These are phyloP conservation scores for Globisporangium lucens DNA, from an alignment of 352 stramenopile genomes.

Conservation along the genomic window DNA sequence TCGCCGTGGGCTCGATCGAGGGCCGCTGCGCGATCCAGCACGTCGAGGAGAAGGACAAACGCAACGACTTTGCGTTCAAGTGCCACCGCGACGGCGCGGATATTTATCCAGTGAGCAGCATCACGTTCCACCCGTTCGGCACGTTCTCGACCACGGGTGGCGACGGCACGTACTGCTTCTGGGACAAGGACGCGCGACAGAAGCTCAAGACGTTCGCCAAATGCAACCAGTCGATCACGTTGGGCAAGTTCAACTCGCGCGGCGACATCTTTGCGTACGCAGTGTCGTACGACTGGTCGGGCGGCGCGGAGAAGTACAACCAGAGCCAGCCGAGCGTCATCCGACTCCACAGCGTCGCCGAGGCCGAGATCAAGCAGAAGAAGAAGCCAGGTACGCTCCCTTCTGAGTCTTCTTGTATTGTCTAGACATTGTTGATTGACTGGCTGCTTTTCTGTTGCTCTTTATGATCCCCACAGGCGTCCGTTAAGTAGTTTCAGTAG, in stretches of 20 bases:
- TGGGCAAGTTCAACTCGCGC: conserved; percentile 90
- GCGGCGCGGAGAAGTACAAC: conserved; percentile 90
- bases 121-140: conserved; percentile 90
- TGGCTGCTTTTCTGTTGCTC: neutral
- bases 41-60: conserved; percentile 81
- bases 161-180: conserved; percentile 97
- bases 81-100: conserved; percentile 85
- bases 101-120: conserved; percentile 89
- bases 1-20: conserved; percentile 90
- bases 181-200: conserved; percentile 98
- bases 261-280: conserved; percentile 96
- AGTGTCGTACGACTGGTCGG: conserved; percentile 97
- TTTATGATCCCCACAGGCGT: neutral
- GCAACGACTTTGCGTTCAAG: conserved; percentile 91
- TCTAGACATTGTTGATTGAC: neutral
- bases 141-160: conserved; percentile 96
- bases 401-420: neutral
- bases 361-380: conserved; percentile 96
- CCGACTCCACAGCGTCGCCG: conserved; percentile 88
- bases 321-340: conserved; percentile 89
- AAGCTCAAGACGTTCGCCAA: conserved; percentile 92
- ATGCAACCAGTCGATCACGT: conserved; percentile 88
- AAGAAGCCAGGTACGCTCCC: conserved; percentile 76
- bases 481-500: conserved; percentile 16
- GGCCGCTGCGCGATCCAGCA: conserved; percentile 90